Percentiles rank a stretch among this genome's conserved stretches.
phyloP scores from a whole-genome alignment of 495 filamentous ascomycete species.

The Wilcoxina mikolae region DNA sequence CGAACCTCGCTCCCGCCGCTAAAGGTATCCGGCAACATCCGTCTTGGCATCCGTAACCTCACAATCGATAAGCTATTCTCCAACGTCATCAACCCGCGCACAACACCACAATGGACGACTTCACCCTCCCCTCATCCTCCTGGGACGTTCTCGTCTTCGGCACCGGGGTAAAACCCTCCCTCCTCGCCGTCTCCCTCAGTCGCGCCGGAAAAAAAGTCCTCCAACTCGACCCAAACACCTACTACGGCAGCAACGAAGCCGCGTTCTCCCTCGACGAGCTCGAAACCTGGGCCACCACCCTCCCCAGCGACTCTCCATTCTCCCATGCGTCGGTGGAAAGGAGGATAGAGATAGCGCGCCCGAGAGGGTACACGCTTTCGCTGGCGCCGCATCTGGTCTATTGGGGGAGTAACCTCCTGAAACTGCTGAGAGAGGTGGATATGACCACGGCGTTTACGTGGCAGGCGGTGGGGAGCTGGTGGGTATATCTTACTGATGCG shows the following conservation, averaged over 20 bases:
- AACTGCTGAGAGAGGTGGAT: conserved; percentile 67
- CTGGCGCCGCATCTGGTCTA: conserved; percentile 81
- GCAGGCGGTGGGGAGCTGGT: conserved; percentile 87
- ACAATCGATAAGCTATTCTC: background rate
- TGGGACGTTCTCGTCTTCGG: conserved; percentile 91
- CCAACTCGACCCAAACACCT: conserved; percentile 73
- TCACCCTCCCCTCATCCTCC: conserved; percentile 17
- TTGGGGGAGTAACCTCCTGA: conserved; percentile 58
- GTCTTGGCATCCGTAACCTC: background rate
- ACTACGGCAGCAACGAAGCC: conserved; percentile 76
- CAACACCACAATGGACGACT: conserved; percentile 19
- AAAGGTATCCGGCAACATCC: background rate
- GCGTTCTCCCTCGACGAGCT: conserved; percentile 77
- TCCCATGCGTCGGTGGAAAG: conserved; percentile 6
- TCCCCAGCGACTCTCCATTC: conserved; percentile 2
- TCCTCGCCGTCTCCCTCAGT: conserved; percentile 78
- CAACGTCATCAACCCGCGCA: background rate
- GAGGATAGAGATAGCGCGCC: background rate
- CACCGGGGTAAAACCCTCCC: conserved; percentile 77
- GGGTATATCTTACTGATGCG: conserved; percentile 42
- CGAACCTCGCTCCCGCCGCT: too few relatives aligned
- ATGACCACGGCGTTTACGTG: conserved; percentile 84
- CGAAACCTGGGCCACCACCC: conserved; percentile 46
- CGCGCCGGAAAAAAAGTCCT: conserved; percentile 83
- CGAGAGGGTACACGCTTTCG: conserved; percentile 52